Evolutionary conservation across 805 yeast genomes (phyloP).

Genomic region (Priceomyces melissophilus): DNA sequence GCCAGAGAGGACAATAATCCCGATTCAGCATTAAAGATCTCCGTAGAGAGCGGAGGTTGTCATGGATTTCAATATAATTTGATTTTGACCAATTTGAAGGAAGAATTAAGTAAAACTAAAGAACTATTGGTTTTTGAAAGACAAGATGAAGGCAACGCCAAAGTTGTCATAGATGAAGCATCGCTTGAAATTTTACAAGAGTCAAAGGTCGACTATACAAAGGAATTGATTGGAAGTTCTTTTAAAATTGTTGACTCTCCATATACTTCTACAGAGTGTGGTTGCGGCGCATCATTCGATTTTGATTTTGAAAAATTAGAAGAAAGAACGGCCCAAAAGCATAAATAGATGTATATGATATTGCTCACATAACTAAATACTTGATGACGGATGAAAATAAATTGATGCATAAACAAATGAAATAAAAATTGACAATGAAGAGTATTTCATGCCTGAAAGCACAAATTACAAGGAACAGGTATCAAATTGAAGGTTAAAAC

Average conservation of each 20-base stretch:
- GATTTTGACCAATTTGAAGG: constrained; percentile 47
- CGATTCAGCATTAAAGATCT: constrained; percentile 62
- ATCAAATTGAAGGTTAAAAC: too few species aligned
- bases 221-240: constrained; percentile 91
- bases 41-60: constrained; percentile 95
- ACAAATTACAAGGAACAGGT: too few species aligned
- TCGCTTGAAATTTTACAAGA: constrained; percentile 80
- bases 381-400: not conserved
- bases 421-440: not conserved
- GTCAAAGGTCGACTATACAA: constrained; percentile 81
- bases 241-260: constrained; percentile 92
- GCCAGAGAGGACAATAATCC: constrained; percentile 53
- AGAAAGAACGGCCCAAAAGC: constrained; percentile 13
- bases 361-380: not conserved
- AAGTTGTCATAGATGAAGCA: constrained; percentile 72
- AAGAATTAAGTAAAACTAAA: constrained; percentile 32
- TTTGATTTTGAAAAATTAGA: constrained; percentile 44
- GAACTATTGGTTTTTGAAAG: constrained; percentile 58
- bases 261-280: constrained; percentile 57
- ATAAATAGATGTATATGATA: not conserved
- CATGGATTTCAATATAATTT: constrained; percentile 94
- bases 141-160: constrained; percentile 53
- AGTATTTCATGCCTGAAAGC: too few species aligned
- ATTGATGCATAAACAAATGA: not conserved
- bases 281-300: constrained; percentile 46